Evolutionary conservation across 805 yeast genomes (phyloP).

Genomic region (Priceomyces melissophilus): DNA sequence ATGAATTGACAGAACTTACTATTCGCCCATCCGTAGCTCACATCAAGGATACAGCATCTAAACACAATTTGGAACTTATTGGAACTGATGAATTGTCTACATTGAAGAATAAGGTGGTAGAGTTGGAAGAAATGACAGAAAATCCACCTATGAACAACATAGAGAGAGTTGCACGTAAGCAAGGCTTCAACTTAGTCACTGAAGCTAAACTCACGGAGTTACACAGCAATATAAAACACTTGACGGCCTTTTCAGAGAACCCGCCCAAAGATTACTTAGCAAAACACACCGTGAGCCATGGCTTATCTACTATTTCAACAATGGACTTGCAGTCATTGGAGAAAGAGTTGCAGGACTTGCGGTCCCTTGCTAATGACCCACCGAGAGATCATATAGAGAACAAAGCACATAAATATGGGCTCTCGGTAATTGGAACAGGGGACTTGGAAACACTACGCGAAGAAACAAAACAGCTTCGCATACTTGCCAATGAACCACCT

Average conservation of each 20-base stretch:
- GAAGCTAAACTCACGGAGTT: conserved; percentile 7
- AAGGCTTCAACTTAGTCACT: conserved; percentile 7
- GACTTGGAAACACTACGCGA: no score
- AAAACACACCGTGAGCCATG: no score
- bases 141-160: conserved; percentile 22
- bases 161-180: conserved; percentile 5
- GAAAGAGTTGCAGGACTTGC: conserved; percentile 4
- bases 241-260: no score
- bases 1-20: conserved; percentile 9
- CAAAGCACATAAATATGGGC: conserved; percentile 7
- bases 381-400: conserved; percentile 8
- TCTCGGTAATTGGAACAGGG: neutral
- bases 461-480: no score
- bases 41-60: conserved; percentile 9
- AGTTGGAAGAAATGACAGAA: conserved; percentile 9
- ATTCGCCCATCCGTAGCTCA: conserved; percentile 11
- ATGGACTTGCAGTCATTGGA: neutral
- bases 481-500: conserved; percentile 3
- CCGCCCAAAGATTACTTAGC: no score
- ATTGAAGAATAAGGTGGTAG: neutral
- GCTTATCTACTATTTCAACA: conserved; percentile 1
- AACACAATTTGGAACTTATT: conserved; percentile 9
- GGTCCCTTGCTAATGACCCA: conserved; percentile 12
- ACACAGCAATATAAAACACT: conserved; percentile 7
- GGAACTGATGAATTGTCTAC: conserved; percentile 8